Evolutionary conservation across 495 filamentous ascomycete genomes (phyloP), one percentile per base, ranked within the genome.

Genomic region (Neurospora sp.): DNA sequence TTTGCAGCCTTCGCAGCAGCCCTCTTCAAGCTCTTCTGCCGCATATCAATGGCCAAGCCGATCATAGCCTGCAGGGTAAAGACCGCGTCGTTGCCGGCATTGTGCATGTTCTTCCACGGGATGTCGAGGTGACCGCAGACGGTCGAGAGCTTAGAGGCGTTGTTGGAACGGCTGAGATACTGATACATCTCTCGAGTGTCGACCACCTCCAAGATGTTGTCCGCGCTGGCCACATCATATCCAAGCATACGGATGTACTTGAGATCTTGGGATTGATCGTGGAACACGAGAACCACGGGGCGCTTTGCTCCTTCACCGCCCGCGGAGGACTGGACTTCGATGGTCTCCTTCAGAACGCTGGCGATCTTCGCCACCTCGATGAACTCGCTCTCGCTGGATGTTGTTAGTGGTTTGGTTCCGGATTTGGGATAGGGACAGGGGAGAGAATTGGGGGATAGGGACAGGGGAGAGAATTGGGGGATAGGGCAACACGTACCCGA

Each of bases 41-140:
- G 73, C 70, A 73, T 77, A 77, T 82, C 84, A 74, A 93, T 78
- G 62, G 88, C 85, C 75, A 97, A 87, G 14, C 83, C 87, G 12
- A 98, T 79, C 85, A 97, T 86, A 38, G 89, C 91, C 74, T 90
- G 89, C 74, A 98, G 78, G 0, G 95, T 95, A 80, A 93, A 97
- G 7, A 88, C 88, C 5, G 96, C 96, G 78, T 99, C 96, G 79
- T 99, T 99, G n/a, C 96, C 89, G 4, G 92, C 96, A 77, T 98
- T 98, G 82, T 99, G 96, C 60, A 95, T 83, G 76, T 94, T 83
- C 83, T 85, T 86, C 7, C 82, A 87, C 2, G 79, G 77, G 14
- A 96, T 86, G 12, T 84, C 89, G 40, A 97, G 79, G n/a, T 89
- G 86, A 66, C 78, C 73, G 39, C 97, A 86, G n/a, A 96, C 82